Conservation (phyloP, 768 basidiomycete genomes). For the Cystoderma amianthinum region DNA sequence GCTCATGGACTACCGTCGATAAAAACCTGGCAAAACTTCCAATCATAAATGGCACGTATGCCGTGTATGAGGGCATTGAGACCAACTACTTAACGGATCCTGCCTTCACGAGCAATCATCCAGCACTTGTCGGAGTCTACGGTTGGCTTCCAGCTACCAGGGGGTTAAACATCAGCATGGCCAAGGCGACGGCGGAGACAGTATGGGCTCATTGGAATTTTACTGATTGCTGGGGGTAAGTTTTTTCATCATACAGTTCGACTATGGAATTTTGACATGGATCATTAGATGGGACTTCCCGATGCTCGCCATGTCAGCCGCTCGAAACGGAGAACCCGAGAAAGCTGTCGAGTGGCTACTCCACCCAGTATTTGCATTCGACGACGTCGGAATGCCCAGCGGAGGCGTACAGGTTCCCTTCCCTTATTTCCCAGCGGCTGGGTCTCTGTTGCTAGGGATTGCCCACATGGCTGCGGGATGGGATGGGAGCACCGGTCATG, state of each 20-base stretch:
- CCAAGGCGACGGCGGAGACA: slow-evolving; percentile 43
- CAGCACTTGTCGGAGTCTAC: slow-evolving; percentile 45
- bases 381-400: slow-evolving; percentile 55
- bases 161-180: slow-evolving; percentile 37
- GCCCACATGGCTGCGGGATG: slow-evolving; percentile 58
- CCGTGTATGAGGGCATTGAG: slow-evolving; percentile 49
- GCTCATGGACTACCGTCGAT: slow-evolving; percentile 35
- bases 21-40: slow-evolving; percentile 44
- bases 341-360: slow-evolving; percentile 50
- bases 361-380: slow-evolving; percentile 47
- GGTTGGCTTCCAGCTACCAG: slow-evolving; percentile 51
- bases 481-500: slow-evolving; percentile 26
- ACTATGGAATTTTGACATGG: neutral
- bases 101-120: slow-evolving; percentile 49
- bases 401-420: slow-evolving; percentile 48
- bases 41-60: slow-evolving; percentile 41
- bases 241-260: neutral
- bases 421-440: slow-evolving; percentile 55
- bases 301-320: slow-evolving; percentile 58
- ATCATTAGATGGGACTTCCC: slow-evolving; percentile 55
- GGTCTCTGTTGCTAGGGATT: slow-evolving; percentile 40
- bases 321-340: slow-evolving; percentile 39
- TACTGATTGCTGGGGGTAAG: slow-evolving; percentile 47
- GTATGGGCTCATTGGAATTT: slow-evolving; percentile 50
- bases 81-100: slow-evolving; percentile 45